Evolutionary conservation across 139 green algal genomes (phyloP).

Genomic region (Chlorella sp.): DNA sequence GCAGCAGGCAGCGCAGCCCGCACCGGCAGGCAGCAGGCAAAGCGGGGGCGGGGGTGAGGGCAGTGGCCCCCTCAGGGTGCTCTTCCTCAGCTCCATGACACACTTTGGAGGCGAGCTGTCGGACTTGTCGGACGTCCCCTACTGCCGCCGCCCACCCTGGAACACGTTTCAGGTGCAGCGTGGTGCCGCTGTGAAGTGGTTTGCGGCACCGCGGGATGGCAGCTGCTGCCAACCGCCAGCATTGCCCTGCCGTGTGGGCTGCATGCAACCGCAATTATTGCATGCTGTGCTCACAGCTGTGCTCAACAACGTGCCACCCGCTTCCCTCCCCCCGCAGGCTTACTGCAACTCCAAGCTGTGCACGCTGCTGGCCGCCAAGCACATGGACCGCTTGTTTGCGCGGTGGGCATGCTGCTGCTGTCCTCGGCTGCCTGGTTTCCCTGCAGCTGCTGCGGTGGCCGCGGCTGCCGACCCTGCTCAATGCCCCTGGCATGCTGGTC

Average conservation of each 20-base stretch:
- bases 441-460: no score
- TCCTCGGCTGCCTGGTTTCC: no score
- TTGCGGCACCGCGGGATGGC: not conserved
- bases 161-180: constrained; percentile 15
- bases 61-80: not conserved
- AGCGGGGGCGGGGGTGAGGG: not conserved
- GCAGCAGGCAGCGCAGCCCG: not conserved
- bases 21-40: not conserved
- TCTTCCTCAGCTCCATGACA: constrained; percentile 25
- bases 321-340: not conserved
- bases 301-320: not conserved
- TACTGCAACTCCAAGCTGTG: constrained; percentile 74
- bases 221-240: not conserved
- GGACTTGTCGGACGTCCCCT: constrained; percentile 14
- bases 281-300: no score
- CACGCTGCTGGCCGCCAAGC: constrained; percentile 58
- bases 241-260: no score
- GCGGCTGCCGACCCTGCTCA: no score
- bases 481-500: no score
- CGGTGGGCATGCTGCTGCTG: not conserved
- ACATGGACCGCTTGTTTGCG: constrained; percentile 54
- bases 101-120: constrained; percentile 33
- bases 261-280: no score
- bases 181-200: not conserved
- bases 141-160: constrained; percentile 25